Evolutionary conservation across 371 early-diverging fungal species (phyloP), one percentile per base, ranked within the genome.

Genomic region (Amoeboradix gromovi): DNA sequence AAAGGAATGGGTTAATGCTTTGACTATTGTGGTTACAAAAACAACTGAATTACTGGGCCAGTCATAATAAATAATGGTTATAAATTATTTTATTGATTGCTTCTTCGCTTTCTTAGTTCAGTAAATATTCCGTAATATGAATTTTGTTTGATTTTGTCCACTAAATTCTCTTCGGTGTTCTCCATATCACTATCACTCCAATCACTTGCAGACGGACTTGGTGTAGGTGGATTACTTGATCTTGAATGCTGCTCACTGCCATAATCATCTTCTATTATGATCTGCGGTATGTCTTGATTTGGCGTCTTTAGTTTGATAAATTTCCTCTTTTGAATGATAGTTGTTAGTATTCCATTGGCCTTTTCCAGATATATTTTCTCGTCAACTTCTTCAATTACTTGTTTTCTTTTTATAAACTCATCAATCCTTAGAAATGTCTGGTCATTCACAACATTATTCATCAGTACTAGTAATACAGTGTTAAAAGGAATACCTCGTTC

Each of bases 1-100:
- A 76, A 75, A 78, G 29, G 72, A 72, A 30, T 94, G 90, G 87
- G 76, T 90, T 29, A 72, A 67, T 0, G 87, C 87, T 17, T 80
- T 94, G 48, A 85, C 86, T 71, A 73, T 74, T 28, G 72, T 83
- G 66, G 81, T 91, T 31, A 73, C 5, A 48, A 48, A 48, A 48
- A 48, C 48, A 12, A 5, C 5, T 48, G 22, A 5, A 5, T 12
- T 48, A 48, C 5, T 48, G 12, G 48, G 48, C 5, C 48, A 48
- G 48, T 22, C 5, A 48, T 48, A 48, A 48, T n/a, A n/a, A n/a
- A n/a, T n/a, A n/a, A n/a, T n/a, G n/a, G n/a, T n/a, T n/a, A n/a
- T n/a, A n/a, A n/a, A n/a, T n/a, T n/a, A n/a, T n/a, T n/a, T n/a
- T n/a, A n/a, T n/a, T n/a, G n/a, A n/a, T 48, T 48, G 22, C 22